Base-by-base conservation (phyloP, 768 basidiomycete genomes). In the Lactifluus echinatus region DNA sequence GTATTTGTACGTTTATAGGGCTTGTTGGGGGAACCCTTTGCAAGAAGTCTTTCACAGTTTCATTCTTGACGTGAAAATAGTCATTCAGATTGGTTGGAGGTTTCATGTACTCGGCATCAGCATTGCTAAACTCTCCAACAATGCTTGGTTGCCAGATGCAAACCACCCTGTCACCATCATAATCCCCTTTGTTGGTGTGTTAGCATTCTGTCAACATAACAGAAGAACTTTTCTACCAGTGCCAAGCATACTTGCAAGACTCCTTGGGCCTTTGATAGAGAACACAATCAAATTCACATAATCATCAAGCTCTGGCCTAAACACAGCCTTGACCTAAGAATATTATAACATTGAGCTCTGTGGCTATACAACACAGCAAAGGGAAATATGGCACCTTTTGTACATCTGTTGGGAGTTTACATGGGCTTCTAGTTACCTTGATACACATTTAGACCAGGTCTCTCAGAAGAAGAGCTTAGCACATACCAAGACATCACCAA, bases 321-420 rank as follows among this genome's bases (percentile, higher is more conserved):
- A 75, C 0, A 87, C 83, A 3, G 84, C 80, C 59, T 69, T 76
- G 48, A 81, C 77, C 84, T 85, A 33, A 52, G 36, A 23, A 42
- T 19, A n/a, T 40, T 39, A 24, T 17, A 37, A 24, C 26, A 31
- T 48, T 39, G 3, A 23, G 24, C 23, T 17, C 1, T n/a, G 26
- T 10, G 15, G 55, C 12, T 8, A 21, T 33, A 7, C 10, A 10
- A 19, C 2, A 23, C 17, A 12, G 4, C 17, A 34, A 11, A 11
- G 44, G 2, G 40, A 19, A 26, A 37, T 50, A 82, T 82, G 24
- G 26, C 51, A 82, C 83, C 72, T 83, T 85, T 62, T 81, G 81
- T 0, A 79, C 74, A 66, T 88, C 85, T 0, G 78, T 82, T 1
- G 85, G 83, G 0, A 86, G 68, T 60, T 84, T 85, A 68, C 85